Base-by-base conservation (phyloP, 2,329 filamentous ascomycete species). In the Neoarthrinium moseri region DNA sequence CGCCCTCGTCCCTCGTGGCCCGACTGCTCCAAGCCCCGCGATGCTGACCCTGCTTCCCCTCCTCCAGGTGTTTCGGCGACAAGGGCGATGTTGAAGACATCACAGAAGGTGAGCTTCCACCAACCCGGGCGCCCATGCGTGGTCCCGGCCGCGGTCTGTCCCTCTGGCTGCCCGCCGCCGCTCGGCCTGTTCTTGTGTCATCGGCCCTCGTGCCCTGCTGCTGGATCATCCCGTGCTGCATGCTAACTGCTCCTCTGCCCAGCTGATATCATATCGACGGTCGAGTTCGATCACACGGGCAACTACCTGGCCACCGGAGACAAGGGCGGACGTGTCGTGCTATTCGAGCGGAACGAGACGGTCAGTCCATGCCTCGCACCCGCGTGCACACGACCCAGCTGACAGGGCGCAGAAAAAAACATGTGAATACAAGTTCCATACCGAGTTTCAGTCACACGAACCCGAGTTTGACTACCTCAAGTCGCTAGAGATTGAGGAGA, bases 341-440 rank as follows among this genome's bases (percentile, higher is more conserved):
- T 94, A 50, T 94, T 94, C 61, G 89, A 94, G 72, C 82, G 94
- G 58, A 99, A 99, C 64, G 94, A 97, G 73, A 96, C 92, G 65
- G 91, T 95, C 75, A 64, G 84, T 73, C 39, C 27, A 45, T 39
- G 29, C 33, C 12, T 22, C 11, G 23, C 24, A 5, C 26, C 24
- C 23, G 37, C 17, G 20, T 18, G 20, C 27, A 11, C 7, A 24
- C 21, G 26, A 20, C 17, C 21, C 27, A 11, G 37, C 34, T 35
- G 39, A 37, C 40, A 18, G 4, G 26, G 7, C 45, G 51, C 64
- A 96, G 91, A 97, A 99, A 84, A 99, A 97, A 83, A 97, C 94
- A 41, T 99, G 94, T 82, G 94, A 99, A 72, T 99, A 99, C 80
- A 99, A 97, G 71, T 99, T 99, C 70, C 94, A 99, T 71, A 99